Evolutionary conservation across 208 protist species (phyloP), one percentile per base, ranked within the genome.

Genomic region (Trypanosoma vivax): DNA sequence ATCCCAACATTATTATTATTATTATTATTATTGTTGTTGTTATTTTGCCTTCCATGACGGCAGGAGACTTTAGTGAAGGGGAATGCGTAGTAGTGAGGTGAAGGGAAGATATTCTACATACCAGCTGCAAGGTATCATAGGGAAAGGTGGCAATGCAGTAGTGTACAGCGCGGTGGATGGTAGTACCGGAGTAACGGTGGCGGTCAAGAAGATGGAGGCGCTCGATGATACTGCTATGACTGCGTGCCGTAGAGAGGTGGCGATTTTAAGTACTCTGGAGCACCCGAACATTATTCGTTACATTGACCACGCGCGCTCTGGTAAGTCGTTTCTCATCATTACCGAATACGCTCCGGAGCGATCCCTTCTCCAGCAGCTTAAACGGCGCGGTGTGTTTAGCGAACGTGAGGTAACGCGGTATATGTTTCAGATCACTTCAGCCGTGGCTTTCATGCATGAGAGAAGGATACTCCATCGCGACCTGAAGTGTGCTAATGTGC

Each of bases 401-500:
- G 75, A 88, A 34, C 35, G 46, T 16, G 63, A 70, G 13, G 69
- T 65, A 33, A 55, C 71, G 28, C 60, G 46, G 19, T 65, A 63
- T 46, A 57, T 88, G 50, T 78, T 80, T 46, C 69, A 80, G 45
- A 66, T 90, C 30, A 70, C 78, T 5, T 48, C 64, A 23, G 87
- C 72, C 18, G 50, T 94, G 28, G 70, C 76, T 10, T 87, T 77
- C 57, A 75, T 81, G 39, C 81, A 91, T 56, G 53, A 49, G 47
- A 63, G 75, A 7, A 49, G 70, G 37, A 55, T 92, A 42, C 45
- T 94, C 4, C 90, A 96, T 66, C 74, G 94, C 14, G 90, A 94
- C 54, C 48, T 96, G n/a, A 96, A 96, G 50, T 73, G 78, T 29
- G 81, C 86, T 19, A 96, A 96, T 56, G 48, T 94, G 4, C 65